Conservation (phyloP, 2,329 filamentous ascomycete genomes). For the Calonectria ilicicola region DNA sequence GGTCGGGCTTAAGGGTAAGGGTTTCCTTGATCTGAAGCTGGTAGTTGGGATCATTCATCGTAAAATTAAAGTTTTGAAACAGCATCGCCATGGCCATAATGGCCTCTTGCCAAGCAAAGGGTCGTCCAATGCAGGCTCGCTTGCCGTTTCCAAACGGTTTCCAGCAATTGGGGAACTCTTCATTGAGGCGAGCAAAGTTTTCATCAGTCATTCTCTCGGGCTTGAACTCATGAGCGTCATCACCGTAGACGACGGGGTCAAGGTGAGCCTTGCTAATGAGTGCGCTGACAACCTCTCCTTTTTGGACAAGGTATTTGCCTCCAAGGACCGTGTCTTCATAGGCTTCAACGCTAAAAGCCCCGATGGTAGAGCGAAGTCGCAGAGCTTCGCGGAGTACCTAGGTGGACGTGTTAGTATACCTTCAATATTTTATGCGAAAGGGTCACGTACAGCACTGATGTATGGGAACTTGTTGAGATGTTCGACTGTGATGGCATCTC, state of each 20-base stretch:
- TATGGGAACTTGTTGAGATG: constrained; percentile 76
- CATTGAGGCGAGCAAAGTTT: constrained; percentile 70
- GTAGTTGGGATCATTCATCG: constrained; percentile 69
- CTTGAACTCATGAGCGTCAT: constrained; percentile 73
- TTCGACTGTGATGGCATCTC: constrained; percentile 66
- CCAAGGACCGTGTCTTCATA: constrained; percentile 65
- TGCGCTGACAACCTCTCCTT: constrained; percentile 61
- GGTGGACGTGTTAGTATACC: neutral
- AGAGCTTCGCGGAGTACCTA: constrained; percentile 72
- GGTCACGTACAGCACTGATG: constrained; percentile 61
- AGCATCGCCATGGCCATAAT: constrained; percentile 71
- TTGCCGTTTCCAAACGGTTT: constrained; percentile 82
- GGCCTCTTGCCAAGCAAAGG: constrained; percentile 82
- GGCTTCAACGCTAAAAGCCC: constrained; percentile 66
- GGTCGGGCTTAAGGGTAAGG: constrained; percentile 72
- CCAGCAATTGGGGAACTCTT: constrained; percentile 72
- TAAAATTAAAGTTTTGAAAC: constrained; percentile 79
- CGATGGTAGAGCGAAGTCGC: constrained; percentile 71
- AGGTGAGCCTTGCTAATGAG: constrained; percentile 68
- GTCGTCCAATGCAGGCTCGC: constrained; percentile 77
- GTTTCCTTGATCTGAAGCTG: constrained; percentile 66
- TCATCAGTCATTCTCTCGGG: constrained; percentile 81
- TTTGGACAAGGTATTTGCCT: constrained; percentile 71
- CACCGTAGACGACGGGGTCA: constrained; percentile 74
- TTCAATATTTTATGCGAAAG: too few relatives aligned